phyloP scores from a whole-genome alignment of 2,329 filamentous ascomycete species.

The Lasiodiplodia sp. region DNA sequence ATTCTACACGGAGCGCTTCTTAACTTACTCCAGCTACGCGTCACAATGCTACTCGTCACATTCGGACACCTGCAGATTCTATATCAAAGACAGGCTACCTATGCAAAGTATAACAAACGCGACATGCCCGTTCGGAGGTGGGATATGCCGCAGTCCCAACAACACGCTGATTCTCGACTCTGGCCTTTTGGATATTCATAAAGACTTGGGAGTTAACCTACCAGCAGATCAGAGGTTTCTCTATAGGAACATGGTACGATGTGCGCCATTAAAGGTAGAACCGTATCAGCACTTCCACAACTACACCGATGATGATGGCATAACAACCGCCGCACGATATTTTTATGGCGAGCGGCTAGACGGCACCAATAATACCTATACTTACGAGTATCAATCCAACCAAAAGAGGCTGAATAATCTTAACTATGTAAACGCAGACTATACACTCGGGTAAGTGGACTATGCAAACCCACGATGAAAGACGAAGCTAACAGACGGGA shows the following conservation, averaged over 20 bases:
- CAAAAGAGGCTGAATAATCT: no score
- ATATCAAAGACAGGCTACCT: background rate
- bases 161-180: background rate
- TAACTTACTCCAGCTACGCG: background rate
- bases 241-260: background rate
- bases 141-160: background rate
- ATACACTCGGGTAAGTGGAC: no score
- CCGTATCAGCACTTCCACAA: no score
- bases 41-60: background rate
- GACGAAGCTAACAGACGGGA: background rate
- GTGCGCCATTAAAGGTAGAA: background rate
- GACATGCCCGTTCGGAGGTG: background rate
- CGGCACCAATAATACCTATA: no score
- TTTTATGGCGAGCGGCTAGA: no score
- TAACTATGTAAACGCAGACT: no score
- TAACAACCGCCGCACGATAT: no score
- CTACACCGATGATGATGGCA: no score
- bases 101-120: background rate
- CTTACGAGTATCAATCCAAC: no score
- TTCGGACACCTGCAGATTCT: background rate
- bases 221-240: background rate
- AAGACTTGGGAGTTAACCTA: background rate
- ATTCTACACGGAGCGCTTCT: no score
- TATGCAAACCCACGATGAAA: background rate
- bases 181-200: background rate